Conservation (phyloP, 2,329 filamentous ascomycete species). For the Stemphylium lycopersici region DNA sequence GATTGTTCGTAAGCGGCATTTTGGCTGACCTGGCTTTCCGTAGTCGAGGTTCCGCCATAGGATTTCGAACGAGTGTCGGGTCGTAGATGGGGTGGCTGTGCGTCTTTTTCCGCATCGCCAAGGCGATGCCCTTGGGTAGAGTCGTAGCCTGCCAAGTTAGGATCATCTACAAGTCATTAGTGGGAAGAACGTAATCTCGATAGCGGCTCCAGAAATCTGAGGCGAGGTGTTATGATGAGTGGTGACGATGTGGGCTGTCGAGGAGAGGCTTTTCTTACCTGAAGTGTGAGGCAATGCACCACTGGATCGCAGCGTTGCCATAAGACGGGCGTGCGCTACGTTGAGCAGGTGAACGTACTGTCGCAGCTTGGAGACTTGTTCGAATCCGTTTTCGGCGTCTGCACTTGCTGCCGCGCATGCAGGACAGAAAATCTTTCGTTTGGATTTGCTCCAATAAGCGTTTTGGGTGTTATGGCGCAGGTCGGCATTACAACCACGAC, state of each 20-base stretch:
- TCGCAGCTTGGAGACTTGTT: constrained; percentile 81
- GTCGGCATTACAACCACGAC: constrained; percentile 73
- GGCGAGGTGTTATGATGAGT: constrained; percentile 40
- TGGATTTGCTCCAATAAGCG: constrained; percentile 71
- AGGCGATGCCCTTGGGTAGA: constrained; percentile 67
- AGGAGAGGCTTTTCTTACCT: constrained; percentile 52
- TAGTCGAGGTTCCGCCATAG: constrained; percentile 65
- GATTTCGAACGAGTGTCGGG: constrained; percentile 76
- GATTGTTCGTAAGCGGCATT: constrained; percentile 83
- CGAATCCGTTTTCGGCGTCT: constrained; percentile 67
- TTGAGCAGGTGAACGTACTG: constrained; percentile 94
- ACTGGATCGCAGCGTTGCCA: constrained; percentile 84
- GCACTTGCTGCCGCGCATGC: constrained; percentile 66
- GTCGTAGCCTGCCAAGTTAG: constrained; percentile 69
- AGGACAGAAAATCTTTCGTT: constrained; percentile 73
- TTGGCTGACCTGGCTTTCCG: constrained; percentile 63
- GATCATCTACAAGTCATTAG: constrained; percentile 64
- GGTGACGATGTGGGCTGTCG: constrained; percentile 26
- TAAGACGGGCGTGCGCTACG: constrained; percentile 85
- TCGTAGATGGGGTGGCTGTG: constrained; percentile 62
- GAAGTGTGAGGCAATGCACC: constrained; percentile 78
- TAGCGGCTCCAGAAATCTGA: constrained; percentile 38
- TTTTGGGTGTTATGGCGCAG: constrained; percentile 71
- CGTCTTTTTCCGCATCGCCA: constrained; percentile 54
- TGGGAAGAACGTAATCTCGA: constrained; percentile 38